Evolutionary conservation across 1,284 basidiomycete genomes (phyloP).

Genomic region (Trichosporon sp.): DNA sequence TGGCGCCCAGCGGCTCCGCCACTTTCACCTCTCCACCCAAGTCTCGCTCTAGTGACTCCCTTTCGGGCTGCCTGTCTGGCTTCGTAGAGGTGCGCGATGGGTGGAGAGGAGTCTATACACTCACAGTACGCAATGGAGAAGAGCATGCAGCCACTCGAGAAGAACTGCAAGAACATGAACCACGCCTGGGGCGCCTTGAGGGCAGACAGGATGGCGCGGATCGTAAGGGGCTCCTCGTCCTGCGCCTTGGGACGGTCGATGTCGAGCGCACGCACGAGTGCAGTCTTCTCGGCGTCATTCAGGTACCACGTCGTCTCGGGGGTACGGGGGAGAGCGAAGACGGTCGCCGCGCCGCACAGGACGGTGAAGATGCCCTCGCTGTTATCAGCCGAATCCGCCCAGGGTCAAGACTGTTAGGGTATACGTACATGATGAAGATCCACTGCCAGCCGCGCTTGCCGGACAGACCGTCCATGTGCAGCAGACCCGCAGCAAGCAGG

Average conservation of each 20-base stretch:
- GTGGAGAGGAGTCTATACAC: conserved; percentile 1
- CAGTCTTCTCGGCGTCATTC: conserved; percentile 57
- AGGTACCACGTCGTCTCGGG: conserved; percentile 57
- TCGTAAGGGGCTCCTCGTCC: conserved; percentile 59
- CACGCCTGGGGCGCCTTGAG: conserved; percentile 38
- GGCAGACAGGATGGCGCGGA: conserved; percentile 57
- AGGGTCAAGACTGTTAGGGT: too few relatives aligned
- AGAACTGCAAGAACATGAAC: conserved; percentile 39
- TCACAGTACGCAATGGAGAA: conserved; percentile 61
- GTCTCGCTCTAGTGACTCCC: too few relatives aligned
- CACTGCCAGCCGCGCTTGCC: conserved; percentile 60
- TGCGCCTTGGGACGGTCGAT: conserved; percentile 31
- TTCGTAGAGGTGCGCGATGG: too few relatives aligned
- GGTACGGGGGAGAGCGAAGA: conserved; percentile 59
- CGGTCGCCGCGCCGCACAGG: conserved; percentile 58
- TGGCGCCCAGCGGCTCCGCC: background rate
- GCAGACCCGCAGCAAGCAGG: conserved; percentile 60
- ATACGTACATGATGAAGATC: conserved; percentile 60
- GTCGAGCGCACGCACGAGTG: conserved; percentile 49
- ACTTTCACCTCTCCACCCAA: background rate
- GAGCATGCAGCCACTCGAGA: conserved; percentile 43
- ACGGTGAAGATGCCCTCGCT: conserved; percentile 57
- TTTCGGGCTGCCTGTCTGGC: too few relatives aligned
- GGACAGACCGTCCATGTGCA: conserved; percentile 59
- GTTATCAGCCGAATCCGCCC: background rate